These are phyloP conservation scores for Trametes sp. DNA, from an alignment of 1,284 basidiomycete species.

Conservation along the genomic window DNA sequence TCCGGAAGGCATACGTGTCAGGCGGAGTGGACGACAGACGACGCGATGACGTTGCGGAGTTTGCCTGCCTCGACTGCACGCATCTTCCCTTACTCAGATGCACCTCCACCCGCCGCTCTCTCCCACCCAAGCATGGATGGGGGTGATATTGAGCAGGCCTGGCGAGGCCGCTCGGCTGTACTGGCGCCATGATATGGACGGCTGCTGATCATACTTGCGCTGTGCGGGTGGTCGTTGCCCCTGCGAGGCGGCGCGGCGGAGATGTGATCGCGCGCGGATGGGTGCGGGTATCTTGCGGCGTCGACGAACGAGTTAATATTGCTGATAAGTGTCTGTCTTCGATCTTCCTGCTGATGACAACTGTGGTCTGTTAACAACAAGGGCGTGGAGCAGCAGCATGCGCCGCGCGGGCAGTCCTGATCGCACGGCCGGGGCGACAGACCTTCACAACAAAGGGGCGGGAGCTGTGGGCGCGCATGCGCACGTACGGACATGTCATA, in stretches of 20 bases:
- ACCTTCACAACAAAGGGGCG: constrained; percentile 23
- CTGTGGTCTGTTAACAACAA: background rate
- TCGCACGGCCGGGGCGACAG: constrained; percentile 7
- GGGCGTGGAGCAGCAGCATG: background rate
- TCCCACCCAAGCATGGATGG: background rate
- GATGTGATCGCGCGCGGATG: constrained; percentile 14
- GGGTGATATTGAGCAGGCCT: constrained; percentile 1
- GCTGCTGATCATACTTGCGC: too few relatives aligned
- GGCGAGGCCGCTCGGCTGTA: constrained; percentile 9
- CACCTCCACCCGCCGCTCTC: background rate
- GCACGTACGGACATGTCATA: background rate
- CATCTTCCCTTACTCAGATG: background rate
- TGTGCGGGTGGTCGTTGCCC: background rate
- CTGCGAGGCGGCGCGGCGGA: constrained; percentile 9
- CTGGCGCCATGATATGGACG: constrained; percentile 11
- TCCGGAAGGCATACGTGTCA: constrained; percentile 8
- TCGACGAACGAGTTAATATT: background rate
- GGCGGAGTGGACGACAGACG: background rate
- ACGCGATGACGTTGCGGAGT: constrained; percentile 6
- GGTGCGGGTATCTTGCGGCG: constrained; percentile 7
- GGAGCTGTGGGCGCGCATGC: constrained; percentile 17
- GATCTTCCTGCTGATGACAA: background rate
- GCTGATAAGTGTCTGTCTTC: background rate
- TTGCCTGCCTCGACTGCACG: background rate
- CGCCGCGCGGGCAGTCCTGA: constrained; percentile 15